A percentile compares a stretch with the other conserved stretches of the same genome.
These are phyloP conservation scores for Arthromyces matolae DNA, from an alignment of 768 basidiomycete genomes.

Conservation along the genomic window DNA sequence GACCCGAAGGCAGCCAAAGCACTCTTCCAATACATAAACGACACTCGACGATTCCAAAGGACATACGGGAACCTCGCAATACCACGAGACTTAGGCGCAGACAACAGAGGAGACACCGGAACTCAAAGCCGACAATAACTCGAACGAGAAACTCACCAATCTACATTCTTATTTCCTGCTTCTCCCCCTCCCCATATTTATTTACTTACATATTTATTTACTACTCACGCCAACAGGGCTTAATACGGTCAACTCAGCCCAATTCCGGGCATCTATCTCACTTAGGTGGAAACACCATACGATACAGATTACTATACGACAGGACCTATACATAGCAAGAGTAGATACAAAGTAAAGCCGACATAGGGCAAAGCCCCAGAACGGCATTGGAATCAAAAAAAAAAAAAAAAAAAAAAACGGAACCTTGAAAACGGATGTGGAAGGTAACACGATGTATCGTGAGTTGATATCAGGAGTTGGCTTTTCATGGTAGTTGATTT, in stretches of 20 bases:
- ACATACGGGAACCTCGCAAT: not conserved
- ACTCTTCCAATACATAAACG: not conserved
- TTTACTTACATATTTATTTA: not conserved
- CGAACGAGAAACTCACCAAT: not conserved
- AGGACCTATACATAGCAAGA: not conserved
- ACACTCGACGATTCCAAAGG: conserved; percentile 3
- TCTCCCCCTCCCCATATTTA: too few relatives aligned
- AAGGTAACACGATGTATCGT: not conserved
- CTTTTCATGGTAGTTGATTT: not conserved
- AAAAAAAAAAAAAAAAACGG: not conserved
- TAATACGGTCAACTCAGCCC: not conserved
- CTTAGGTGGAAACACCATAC: too few relatives aligned
- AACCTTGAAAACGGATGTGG: not conserved
- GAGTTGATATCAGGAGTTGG: not conserved
- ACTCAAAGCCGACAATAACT: not conserved
- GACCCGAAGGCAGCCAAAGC: not conserved
- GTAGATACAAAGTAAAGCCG: not conserved
- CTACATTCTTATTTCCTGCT: not conserved
- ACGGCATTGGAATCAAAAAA: not conserved
- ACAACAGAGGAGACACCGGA: not conserved
- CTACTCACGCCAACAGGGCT: not conserved
- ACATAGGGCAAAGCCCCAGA: not conserved
- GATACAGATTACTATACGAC: not conserved
- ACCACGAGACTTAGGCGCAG: not conserved
- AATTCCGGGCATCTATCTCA: not conserved